These are phyloP conservation scores for Zopfia rhizophila DNA, from an alignment of 2,329 filamentous ascomycete genomes.

Conservation along the genomic window DNA sequence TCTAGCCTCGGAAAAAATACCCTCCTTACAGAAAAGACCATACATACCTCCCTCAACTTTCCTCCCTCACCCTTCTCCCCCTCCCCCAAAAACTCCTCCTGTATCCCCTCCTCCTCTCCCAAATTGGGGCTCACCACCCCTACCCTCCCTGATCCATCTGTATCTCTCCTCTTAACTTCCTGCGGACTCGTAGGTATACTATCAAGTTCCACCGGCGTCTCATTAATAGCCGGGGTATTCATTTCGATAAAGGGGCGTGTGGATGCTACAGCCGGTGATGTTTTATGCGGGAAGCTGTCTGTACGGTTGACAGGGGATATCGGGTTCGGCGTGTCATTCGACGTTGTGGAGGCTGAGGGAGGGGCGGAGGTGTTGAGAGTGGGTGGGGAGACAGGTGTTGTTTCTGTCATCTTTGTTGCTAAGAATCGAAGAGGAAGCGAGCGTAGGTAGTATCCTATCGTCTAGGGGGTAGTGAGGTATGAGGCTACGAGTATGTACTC, in stretches of 20 bases:
- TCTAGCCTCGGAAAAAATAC: no score
- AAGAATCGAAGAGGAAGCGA: no score
- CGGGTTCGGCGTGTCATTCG: conserved; percentile 10
- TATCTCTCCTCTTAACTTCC: conserved; percentile 34
- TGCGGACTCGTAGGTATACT: conserved; percentile 37
- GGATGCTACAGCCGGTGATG: conserved; percentile 31
- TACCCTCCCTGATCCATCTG: conserved; percentile 5
- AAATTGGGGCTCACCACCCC: conserved; percentile 28
- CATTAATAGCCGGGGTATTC: conserved; percentile 54
- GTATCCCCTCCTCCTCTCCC: conserved; percentile 40
- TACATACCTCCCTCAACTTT: conserved; percentile 38
- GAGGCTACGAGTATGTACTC: neutral
- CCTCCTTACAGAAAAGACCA: conserved; percentile 7
- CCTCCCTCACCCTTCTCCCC: conserved; percentile 28
- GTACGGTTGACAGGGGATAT: conserved; percentile 34
- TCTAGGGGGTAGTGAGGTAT: neutral
- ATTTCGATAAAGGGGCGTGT: conserved; percentile 50
- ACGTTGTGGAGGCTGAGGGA: conserved; percentile 3
- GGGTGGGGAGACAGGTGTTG: conserved; percentile 30
- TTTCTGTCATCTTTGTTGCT: conserved; percentile 19
- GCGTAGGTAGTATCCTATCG: no score
- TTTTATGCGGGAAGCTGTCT: conserved; percentile 40
- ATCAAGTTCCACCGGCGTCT: conserved; percentile 57
- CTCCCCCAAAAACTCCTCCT: conserved; percentile 41
- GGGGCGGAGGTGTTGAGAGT: conserved; percentile 9